Base-by-base conservation (phyloP, 2,329 filamentous ascomycete species). In the Cercospora janseana region DNA sequence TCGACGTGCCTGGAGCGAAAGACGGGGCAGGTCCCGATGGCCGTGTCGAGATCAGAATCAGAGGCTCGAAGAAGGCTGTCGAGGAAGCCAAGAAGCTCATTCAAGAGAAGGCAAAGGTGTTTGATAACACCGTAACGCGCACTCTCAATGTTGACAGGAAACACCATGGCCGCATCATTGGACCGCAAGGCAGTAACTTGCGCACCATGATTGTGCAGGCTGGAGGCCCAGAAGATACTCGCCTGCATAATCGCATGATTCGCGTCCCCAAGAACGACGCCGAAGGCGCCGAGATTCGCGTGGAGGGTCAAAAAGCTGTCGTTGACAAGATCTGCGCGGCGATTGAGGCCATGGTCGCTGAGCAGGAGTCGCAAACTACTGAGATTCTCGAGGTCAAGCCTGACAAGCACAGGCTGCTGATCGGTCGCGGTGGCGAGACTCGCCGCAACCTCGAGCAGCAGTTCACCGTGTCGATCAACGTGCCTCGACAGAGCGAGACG, bases 81-180 rank as follows among this genome's bases (percentile, higher is more conserved):
- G 85, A 90, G 41, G 87, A 91, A 60, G 92, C 93, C 4, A 93
- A 93, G 80, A 93, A 93, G 74, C 74, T 93, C 42, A 79, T 98
- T 18, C 83, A 92, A 69, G 87, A 93, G 72, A 90, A 91, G 73
- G 86, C 87, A 47, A 85, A 85, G 54, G 78, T 90, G 15, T 96
- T 96, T 61, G 90, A 97, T 63, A 85, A 93, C 58, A 95, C 88
- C n/a, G 79, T 96, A 43, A 82, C 85, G 12, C 84, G 86, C 73
- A 89, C 83, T 9, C 76, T 98, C 41, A 87, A 94, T 26, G 83
- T 98, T n/a, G 91, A 97, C 61, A 88, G 89, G 75, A 95, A 94
- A 75, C 83, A 93, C 70, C 93, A 98, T 74, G 85, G 86, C 71
- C 81, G 85, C 46, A 77, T 98, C 57, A 98, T 98, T 70, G 93